These are phyloP conservation scores for Chaetomidium leptoderma DNA, from an alignment of 495 filamentous ascomycete genomes.

Conservation along the genomic window DNA sequence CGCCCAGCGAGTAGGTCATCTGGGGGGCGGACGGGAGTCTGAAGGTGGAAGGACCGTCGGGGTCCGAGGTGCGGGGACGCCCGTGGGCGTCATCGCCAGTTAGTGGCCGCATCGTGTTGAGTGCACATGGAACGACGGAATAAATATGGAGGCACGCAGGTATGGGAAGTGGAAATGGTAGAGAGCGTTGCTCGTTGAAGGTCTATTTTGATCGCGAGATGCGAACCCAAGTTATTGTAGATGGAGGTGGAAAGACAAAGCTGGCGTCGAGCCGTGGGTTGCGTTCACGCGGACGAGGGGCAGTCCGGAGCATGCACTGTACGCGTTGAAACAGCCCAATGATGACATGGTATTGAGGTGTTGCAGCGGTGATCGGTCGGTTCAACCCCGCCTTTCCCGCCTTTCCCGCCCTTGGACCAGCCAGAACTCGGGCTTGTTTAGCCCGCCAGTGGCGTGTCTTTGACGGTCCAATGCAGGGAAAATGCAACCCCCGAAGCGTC, in stretches of 20 bases:
- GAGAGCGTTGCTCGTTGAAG: not conserved
- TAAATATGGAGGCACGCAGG: not conserved
- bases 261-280: not conserved
- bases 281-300: not conserved
- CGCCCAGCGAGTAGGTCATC: conserved; percentile 55
- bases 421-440: not conserved
- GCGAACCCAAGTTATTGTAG: not conserved
- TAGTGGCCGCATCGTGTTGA: conserved; percentile 26
- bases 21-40: conserved; percentile 34
- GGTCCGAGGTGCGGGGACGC: conserved; percentile 27
- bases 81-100: conserved; percentile 28
- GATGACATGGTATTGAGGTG: conserved; percentile 18
- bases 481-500: not conserved
- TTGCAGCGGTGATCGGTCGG: conserved; percentile 9
- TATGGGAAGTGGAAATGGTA: not conserved
- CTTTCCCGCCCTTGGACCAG: not conserved
- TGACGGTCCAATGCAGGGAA: not conserved
- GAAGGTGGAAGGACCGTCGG: conserved; percentile 28
- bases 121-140: conserved; percentile 1
- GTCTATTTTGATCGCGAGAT: not conserved
- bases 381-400: conserved; percentile 17
- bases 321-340: not conserved
- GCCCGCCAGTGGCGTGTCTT: not conserved
- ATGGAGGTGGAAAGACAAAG: not conserved
- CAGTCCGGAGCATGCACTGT: not conserved